Conservation (phyloP, 2,329 filamentous ascomycete species). For the Penicillium janthinellum region DNA sequence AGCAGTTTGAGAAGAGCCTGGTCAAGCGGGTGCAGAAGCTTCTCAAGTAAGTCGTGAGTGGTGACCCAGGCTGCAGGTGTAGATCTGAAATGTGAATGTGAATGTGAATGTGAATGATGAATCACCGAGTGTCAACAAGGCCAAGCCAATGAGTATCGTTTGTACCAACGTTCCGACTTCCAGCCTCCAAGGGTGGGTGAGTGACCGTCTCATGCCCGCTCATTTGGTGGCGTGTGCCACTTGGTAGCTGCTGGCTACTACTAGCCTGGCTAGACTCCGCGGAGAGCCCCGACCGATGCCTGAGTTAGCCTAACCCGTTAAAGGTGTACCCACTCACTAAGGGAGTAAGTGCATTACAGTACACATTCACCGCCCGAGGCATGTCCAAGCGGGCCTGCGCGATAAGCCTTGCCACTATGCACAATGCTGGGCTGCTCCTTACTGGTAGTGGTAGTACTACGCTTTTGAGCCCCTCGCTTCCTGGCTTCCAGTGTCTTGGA, state of each 20-base stretch:
- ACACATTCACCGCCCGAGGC: not conserved
- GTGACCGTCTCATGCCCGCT: not conserved
- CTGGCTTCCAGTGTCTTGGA: not conserved
- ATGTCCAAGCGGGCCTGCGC: conserved; percentile 16
- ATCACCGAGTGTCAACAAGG: not conserved
- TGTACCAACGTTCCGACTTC: too few relatives aligned
- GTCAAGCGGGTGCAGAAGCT: conserved; percentile 60
- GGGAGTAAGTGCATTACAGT: too few relatives aligned
- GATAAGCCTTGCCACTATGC: conserved; percentile 8
- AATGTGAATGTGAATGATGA: not conserved
- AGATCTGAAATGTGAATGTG: not conserved
- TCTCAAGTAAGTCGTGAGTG: conserved; percentile 16
- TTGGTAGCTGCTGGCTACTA: too few relatives aligned
- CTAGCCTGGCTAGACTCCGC: not conserved
- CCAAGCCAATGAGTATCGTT: not conserved
- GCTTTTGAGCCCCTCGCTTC: conserved; percentile 6
- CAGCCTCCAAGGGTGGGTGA: not conserved
- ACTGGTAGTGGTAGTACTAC: not conserved
- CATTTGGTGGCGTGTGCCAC: not conserved
- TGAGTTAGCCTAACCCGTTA: too few relatives aligned
- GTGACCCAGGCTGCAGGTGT: not conserved
- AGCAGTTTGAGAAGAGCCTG: conserved; percentile 65
- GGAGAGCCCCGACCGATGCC: not conserved
- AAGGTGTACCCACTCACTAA: not conserved
- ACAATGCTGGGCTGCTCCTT: not conserved